Evolutionary conservation across 805 yeast genomes (phyloP), one percentile per base, ranked within the genome.

Genomic region (Candida montana): DNA sequence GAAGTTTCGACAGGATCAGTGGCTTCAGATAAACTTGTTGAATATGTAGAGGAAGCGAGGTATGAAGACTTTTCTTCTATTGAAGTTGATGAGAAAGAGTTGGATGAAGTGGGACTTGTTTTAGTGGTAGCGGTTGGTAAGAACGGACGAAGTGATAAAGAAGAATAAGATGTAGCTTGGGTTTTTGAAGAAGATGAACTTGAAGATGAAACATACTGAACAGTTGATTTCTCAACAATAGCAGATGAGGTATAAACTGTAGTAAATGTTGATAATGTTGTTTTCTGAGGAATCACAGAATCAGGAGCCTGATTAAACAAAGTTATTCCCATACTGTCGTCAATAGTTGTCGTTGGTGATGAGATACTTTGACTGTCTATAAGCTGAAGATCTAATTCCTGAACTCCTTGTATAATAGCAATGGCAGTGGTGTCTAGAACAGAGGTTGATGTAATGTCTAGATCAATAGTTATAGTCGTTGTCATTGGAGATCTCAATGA

Each of bases 371-470:
- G 17, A 18, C 20, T 18, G 4, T 35, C 20, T 15, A 34, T 17
- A 13, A 46, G 20, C 8, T 30, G 15, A 4, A 47, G 20, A 13
- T 47, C 38, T 17, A 47, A 11, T 20, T 37, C 34, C 20, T 41
- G 33, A 7, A 47, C 28, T 2, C 46, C 50, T 30, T 44, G 43
- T 9, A 47, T 39, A 11, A 47, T 37, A 12, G 41, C 44, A 2
- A 48, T 41, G 28, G 44, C 30, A 12, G 46, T 44, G n/a, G 36
- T 28, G n/a, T 33, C 38, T 1, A 44, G 3, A 2, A 34, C 17
- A 3, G 41, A 37, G 5, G 46, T 42, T 2, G 37, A 11, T 3
- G 44, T 44, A 3, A 31, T 39, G 13, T 44, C 26, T 4, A 33
- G 6, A 7, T 35, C 29, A n/a, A 41, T 19, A 9, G 31, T 19